A percentile compares a stretch with the other conserved stretches of the same genome.
Evolutionary conservation across 352 stramenopile genomes (phyloP).

Genomic region (Globisporangium nodosum): DNA sequence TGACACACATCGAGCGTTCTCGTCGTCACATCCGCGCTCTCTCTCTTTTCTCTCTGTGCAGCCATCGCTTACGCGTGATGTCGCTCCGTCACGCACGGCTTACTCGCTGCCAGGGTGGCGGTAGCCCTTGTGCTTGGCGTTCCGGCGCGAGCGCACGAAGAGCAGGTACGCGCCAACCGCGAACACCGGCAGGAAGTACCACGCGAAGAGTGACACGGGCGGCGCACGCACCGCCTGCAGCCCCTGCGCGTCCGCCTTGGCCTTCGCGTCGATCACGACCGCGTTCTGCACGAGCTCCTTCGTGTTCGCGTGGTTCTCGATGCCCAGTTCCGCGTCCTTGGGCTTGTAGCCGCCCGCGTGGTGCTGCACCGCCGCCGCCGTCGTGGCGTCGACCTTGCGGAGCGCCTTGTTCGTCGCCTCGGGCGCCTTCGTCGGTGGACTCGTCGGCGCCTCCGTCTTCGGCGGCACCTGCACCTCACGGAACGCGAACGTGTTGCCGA

Average conservation of each 20-base stretch:
- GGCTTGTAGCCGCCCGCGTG: conserved; percentile 31
- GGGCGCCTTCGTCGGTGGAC: conserved; percentile 7
- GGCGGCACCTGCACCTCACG: conserved; percentile 44
- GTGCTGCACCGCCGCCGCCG: conserved; percentile 4
- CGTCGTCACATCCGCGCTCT: not conserved
- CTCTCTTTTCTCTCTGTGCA: too few relatives aligned
- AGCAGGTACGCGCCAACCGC: conserved; percentile 63
- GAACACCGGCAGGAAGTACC: conserved; percentile 70
- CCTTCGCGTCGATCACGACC: conserved; percentile 21
- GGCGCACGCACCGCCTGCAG: conserved; percentile 43
- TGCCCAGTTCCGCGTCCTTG: conserved; percentile 62
- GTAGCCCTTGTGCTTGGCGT: conserved; percentile 12
- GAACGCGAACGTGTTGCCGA: conserved; percentile 57
- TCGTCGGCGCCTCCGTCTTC: conserved; percentile 14
- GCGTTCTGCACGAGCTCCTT: conserved; percentile 30
- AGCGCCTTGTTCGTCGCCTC: conserved; percentile 7
- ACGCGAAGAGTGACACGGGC: conserved; percentile 67
- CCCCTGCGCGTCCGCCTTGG: conserved; percentile 25
- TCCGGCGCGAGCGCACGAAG: conserved; percentile 43
- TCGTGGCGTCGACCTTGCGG: conserved; percentile 17
- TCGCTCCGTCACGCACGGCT: not conserved
- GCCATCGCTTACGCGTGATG: not conserved
- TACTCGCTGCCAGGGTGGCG: conserved; percentile 5
- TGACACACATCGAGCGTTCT: not conserved
- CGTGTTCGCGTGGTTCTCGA: conserved; percentile 60